Evolutionary conservation across 306 rosid genomes (phyloP), one percentile per base, ranked within the genome.

Genomic region (Citrullus mucosospermus): DNA sequence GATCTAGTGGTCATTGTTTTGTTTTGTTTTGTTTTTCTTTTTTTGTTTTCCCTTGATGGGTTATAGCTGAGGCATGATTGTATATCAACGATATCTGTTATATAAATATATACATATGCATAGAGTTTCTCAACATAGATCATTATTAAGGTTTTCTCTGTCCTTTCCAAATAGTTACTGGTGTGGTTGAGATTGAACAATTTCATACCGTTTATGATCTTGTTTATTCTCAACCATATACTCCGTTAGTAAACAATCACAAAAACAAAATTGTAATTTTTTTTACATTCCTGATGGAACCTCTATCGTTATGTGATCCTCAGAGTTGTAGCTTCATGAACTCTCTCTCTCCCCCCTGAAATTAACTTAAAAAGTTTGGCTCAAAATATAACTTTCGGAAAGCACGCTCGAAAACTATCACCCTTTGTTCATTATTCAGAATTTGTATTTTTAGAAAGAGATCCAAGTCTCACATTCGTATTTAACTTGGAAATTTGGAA

Each of bases 21-120:
- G 3, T 65, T 68, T 80, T 81, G 50, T 66, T 46, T 32, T 30
- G 30, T 15, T 30, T 30, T 25, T 25, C 0, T 22, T 22, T 12
- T 28, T 50, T 6, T 74, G 4, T 32, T 32, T 17, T 10, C 58
- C 77, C 43, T 51, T 74, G 25, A 75, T 48, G 79, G 83, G 82
- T 85, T 34, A 83, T 80, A 83, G 55, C 82, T 44, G 86, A 80
- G 80, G 93, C 87, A 85, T 83, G 83, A 82, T 84, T 89, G 96
- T 90, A 86, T 50, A 87, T 83, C 81, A 88, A 89, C 79, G 77
- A 81, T 83, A 77, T 82, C 82, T 80, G 56, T 44, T 83, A 78
- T 80, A 74, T 74, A 53, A 51, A 74, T 74, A 74, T 74, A 74
- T 53, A 53, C 48, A 74, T 53, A 74, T 74, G 54, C 78, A 18